phyloP scores from a whole-genome alignment of 306 rosid species.

The Echinosophora koreensis region DNA sequence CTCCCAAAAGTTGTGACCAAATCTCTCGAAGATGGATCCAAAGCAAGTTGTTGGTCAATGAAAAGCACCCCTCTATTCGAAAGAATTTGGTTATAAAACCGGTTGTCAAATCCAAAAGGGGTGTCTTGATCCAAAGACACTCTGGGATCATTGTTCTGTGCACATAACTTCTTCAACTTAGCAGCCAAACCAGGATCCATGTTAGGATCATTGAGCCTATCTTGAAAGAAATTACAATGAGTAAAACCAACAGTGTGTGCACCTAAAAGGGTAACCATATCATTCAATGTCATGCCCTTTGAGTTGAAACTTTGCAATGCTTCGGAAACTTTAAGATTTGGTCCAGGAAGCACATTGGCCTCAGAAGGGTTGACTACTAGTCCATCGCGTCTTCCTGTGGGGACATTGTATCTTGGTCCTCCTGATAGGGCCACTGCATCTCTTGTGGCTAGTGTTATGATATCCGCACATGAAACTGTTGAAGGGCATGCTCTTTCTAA shows the following conservation, averaged over 20 bases:
- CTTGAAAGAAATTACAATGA: conserved; percentile 57
- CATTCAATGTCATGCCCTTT: conserved; percentile 51
- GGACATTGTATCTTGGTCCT: conserved; percentile 54
- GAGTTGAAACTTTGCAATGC: conserved; percentile 34
- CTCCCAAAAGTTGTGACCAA: conserved; percentile 52
- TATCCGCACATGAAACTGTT: conserved; percentile 71
- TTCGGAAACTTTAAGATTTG: conserved; percentile 36
- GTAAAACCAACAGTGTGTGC: conserved; percentile 68
- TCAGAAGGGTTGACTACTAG: conserved; percentile 31
- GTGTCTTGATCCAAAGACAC: conserved; percentile 66
- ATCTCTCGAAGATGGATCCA: conserved; percentile 40
- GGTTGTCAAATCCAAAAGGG: conserved; percentile 51
- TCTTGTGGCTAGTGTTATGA: conserved; percentile 67
- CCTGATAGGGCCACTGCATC: conserved; percentile 58
- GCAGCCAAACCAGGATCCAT: conserved; percentile 56
- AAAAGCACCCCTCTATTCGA: conserved; percentile 54
- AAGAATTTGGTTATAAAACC: conserved; percentile 49
- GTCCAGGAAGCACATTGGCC: conserved; percentile 51
- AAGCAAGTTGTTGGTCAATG: conserved; percentile 61
- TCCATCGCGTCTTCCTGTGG: conserved; percentile 63
- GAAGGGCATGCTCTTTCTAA: conserved; percentile 59
- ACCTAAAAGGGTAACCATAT: conserved; percentile 73
- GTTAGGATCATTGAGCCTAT: conserved; percentile 50
- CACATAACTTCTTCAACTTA: conserved; percentile 32
- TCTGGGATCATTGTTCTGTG: neutral